These are phyloP conservation scores for Suaeda aralocaspica DNA, from an alignment of 148 eudicot species.

Conservation along the genomic window DNA sequence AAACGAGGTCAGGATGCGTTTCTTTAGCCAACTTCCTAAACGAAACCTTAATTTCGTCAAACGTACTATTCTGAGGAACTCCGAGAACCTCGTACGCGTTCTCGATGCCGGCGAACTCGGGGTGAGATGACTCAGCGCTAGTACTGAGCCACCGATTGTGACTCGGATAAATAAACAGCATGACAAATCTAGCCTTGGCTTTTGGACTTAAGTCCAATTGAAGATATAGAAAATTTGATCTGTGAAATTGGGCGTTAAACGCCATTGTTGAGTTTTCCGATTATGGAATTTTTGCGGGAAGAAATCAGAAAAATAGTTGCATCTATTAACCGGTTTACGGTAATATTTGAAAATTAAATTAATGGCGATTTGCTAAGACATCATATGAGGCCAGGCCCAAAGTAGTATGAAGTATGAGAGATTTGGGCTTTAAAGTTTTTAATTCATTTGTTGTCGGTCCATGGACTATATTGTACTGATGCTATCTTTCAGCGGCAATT, in stretches of 20 bases:
- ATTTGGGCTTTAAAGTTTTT: too few relatives aligned
- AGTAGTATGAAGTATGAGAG: too few relatives aligned
- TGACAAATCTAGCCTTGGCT: neutral
- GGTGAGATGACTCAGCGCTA: constrained; percentile 43
- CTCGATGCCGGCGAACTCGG: constrained; percentile 53
- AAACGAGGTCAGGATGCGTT: constrained; percentile 87
- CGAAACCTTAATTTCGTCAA: constrained; percentile 62
- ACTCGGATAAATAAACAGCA: constrained; percentile 20
- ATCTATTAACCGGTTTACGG: too few relatives aligned
- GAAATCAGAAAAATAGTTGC: neutral
- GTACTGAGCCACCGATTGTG: constrained; percentile 42
- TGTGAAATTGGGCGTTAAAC: neutral
- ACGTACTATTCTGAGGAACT: constrained; percentile 57
- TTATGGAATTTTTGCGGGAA: constrained; percentile 20
- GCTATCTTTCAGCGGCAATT: too few relatives aligned
- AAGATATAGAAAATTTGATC: constrained; percentile 10
- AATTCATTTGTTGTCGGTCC: too few relatives aligned
- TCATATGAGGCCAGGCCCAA: too few relatives aligned
- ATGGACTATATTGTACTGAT: too few relatives aligned
- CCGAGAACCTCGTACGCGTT: constrained; percentile 71
- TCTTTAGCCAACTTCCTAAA: constrained; percentile 84
- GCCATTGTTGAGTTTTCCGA: constrained; percentile 11
- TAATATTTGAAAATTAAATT: too few relatives aligned
- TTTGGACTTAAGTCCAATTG: neutral
- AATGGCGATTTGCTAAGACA: too few relatives aligned